phyloP scores from a whole-genome alignment of 2,329 filamentous ascomycete species.

The Colletotrichum endophyticum region DNA sequence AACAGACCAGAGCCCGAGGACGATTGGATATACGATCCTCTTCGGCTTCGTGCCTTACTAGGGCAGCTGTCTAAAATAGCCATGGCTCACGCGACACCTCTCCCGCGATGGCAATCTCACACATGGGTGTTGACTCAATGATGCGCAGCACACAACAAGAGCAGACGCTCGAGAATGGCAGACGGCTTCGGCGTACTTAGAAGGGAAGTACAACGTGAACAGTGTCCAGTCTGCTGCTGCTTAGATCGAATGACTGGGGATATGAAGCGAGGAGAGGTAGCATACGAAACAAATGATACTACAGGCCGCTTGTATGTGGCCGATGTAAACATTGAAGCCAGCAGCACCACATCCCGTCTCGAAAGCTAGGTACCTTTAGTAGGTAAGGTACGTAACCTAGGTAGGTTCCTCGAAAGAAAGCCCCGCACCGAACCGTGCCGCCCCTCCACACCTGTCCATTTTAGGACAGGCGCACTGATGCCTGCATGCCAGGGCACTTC shows the following conservation, averaged over 20 bases:
- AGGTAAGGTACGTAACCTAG: no score
- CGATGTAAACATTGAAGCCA: background rate
- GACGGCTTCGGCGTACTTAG: background rate
- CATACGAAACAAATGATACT: background rate
- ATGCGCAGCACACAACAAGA: background rate
- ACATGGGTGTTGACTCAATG: background rate
- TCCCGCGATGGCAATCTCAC: background rate
- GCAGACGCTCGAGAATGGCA: background rate
- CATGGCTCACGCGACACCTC: background rate
- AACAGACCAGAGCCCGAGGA: background rate
- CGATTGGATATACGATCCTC: background rate
- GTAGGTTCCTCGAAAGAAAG: background rate
- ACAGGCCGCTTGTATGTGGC: background rate
- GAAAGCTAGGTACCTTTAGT: no score
- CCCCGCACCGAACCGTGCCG: background rate
- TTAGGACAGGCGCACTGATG: background rate
- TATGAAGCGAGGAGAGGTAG: background rate
- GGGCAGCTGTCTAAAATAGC: background rate
- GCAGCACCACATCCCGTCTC: background rate
- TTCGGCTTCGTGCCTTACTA: background rate
- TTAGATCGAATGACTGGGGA: background rate
- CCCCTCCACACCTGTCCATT: background rate
- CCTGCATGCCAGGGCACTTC: background rate
- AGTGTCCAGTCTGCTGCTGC: background rate
- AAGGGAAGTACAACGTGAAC: background rate